Evolutionary conservation across 2,329 filamentous ascomycete species (phyloP), one percentile per base, ranked within the genome.

Genomic region (Mariannaea sp.): DNA sequence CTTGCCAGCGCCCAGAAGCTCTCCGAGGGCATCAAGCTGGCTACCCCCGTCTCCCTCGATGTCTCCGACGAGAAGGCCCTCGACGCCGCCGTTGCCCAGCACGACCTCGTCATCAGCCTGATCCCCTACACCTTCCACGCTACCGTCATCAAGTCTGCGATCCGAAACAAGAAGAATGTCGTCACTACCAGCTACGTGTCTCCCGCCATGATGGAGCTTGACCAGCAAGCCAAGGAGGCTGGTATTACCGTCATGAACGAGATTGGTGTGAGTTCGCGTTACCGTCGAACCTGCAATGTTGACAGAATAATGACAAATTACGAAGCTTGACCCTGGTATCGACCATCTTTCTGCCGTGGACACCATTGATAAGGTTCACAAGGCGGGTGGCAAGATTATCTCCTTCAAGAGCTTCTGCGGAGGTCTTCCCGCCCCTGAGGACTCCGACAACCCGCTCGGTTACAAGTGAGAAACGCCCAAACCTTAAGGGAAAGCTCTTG

Each of bases 181-280:
- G 92, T 97, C 69, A 97, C 93, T 54, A 97, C 93, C 24, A 91
- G 86, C 61, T 97, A 97, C 71, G 89, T 96, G 63, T 95, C 90
- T 4, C 91, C 91, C 3, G 90, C 90, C 61, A 97, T 97, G 92
- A 75, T 87, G 77, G 93, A 92, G 78, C 85, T 97, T 44, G 88
- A 97, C 68, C 79, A 86, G 66, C 79, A 88, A 65, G 85, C 83
- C 72, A 96, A 96, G 81, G 89, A 88, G 59, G 93, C 93, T 14
- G 92, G 92, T 57, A 97, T 97, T 71, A 96, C 91, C 9, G 92
- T 97, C 70, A 92, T 97, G 89, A 97, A 97, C 77, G 93, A 97
- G 82, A 95, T 96, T 70, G 91, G 91, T 58, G 70, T 89, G 55
- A 74, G 77, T 67, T 13, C 17, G 4, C 12, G 4, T 7, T 2